Base-by-base conservation (phyloP, 352 stramenopile genomes). In the Pythium plurisporium region DNA sequence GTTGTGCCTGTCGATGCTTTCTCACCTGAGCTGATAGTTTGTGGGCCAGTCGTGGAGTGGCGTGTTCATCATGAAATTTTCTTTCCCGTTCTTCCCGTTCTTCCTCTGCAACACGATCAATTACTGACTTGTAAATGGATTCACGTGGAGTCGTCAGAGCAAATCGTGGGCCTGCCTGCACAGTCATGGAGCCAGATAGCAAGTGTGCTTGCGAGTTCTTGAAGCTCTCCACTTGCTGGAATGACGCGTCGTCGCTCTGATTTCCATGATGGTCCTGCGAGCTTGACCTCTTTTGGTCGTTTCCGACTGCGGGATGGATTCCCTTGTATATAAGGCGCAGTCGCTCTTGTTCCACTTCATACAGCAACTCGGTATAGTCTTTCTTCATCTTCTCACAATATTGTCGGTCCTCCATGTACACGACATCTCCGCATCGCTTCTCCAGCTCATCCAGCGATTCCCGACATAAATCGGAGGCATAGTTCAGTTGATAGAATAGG, bases 341-440 rank as follows among this genome's bases (percentile, higher is more conserved):
- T 0, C 80, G 68, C 50, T 87, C 79, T 59, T 86, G 72, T 38
- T 90, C 80, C n/a, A 88, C 75, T 8, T 85, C 76, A 36, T 72
- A 91, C 25, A 88, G 55, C 36, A 91, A 41, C 36, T 88, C 80
- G 0, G 73, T 88, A 65, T 91, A 91, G 42, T 91, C 78, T 45
- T 85, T 87, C 31, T 75, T 72, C 74, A 91, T 89, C 64, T 91
- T 90, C 4, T 88, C 73, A 4, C 53, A 45, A 23, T 91, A 91
- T 12, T 61, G 11, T 1, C 76, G 74, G 41, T 74, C 59, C 42
- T 71, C 67, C 5, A 82, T 59, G 31, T 51, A 76, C 19, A 87
- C 56, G 0, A 44, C 60, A 31, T 91, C 80, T 0, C 65, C 66
- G 49, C 73, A 86, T 12, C 60, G 61, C 14, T 63, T 69, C 6